Evolutionary conservation across 2,329 filamentous ascomycete species (phyloP).

Genomic region (Colletotrichum trifolii): DNA sequence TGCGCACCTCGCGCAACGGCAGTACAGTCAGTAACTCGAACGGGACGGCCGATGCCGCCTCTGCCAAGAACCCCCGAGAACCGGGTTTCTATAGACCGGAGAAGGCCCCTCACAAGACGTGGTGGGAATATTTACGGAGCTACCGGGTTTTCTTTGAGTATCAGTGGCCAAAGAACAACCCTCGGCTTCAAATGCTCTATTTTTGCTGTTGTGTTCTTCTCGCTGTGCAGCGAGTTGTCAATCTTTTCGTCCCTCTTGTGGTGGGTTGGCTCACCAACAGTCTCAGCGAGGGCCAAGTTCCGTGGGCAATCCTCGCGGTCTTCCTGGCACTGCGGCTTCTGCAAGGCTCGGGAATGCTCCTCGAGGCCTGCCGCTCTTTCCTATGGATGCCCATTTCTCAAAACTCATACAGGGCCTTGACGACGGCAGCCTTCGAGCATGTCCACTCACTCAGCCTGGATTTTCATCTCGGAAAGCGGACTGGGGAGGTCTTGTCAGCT

Average conservation of each 20-base stretch:
- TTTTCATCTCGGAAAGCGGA: slow-evolving; percentile 96
- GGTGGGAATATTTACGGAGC: slow-evolving; percentile 95
- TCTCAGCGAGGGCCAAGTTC: slow-evolving; percentile 65
- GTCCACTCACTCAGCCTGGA: slow-evolving; percentile 95
- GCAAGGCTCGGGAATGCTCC: slow-evolving; percentile 87
- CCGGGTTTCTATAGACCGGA: slow-evolving; percentile 90
- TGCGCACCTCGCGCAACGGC: slow-evolving; percentile 37
- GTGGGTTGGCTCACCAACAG: slow-evolving; percentile 83
- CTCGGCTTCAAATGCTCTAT: slow-evolving; percentile 79
- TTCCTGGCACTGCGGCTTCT: slow-evolving; percentile 84
- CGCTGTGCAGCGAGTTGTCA: slow-evolving; percentile 83
- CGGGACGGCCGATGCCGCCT: slow-evolving; percentile 54
- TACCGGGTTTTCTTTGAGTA: slow-evolving; percentile 97
- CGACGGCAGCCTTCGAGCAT: slow-evolving; percentile 95
- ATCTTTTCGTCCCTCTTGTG: slow-evolving; percentile 86
- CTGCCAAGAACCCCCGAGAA: slow-evolving; percentile 65
- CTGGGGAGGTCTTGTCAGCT: slow-evolving; percentile 93
- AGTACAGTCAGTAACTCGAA: slow-evolving; percentile 45
- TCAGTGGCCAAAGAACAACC: slow-evolving; percentile 89
- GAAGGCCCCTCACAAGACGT: slow-evolving; percentile 86
- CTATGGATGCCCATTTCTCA: slow-evolving; percentile 98
- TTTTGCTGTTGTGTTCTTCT: slow-evolving; percentile 85
- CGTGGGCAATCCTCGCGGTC: slow-evolving; percentile 73
- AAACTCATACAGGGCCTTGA: slow-evolving; percentile 94
- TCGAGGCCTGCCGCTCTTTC: slow-evolving; percentile 83